Percentiles rank a stretch among this genome's conserved stretches.
phyloP scores from a whole-genome alignment of 2,329 filamentous ascomycete genomes.

The Pseudogymnoascus sp. region DNA sequence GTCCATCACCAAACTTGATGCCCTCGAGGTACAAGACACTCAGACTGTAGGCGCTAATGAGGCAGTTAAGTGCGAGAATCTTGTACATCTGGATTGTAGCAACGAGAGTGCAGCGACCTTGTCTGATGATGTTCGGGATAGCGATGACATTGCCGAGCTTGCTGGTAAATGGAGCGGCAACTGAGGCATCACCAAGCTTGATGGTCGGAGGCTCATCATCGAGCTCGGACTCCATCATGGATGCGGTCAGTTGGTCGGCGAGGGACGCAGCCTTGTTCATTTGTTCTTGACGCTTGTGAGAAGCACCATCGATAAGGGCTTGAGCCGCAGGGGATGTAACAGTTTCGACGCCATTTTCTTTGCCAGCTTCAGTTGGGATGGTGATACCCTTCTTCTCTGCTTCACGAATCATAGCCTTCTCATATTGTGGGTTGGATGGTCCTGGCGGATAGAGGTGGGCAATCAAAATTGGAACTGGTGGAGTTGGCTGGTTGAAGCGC shows the following conservation, averaged over 20 bases:
- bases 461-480: conserved; percentile 87
- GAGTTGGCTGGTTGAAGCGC: conserved; percentile 86
- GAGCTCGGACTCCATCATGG: conserved; percentile 85
- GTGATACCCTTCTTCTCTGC: conserved; percentile 68
- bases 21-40: conserved; percentile 94
- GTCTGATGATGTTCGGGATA: conserved; percentile 95
- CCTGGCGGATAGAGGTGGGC: conserved; percentile 92
- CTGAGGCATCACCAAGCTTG: conserved; percentile 94
- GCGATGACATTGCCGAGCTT: conserved; percentile 96
- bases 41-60: conserved; percentile 95
- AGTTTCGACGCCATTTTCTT: conserved; percentile 51
- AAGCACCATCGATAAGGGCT: conserved; percentile 45
- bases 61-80: conserved; percentile 93
- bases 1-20: conserved; percentile 97
- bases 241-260: conserved; percentile 77
- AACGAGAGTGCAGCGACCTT: conserved; percentile 93
- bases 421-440: conserved; percentile 84
- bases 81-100: conserved; percentile 99
- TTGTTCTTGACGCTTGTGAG: conserved; percentile 53
- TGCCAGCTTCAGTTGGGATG: conserved; percentile 39
- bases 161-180: conserved; percentile 94
- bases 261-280: conserved; percentile 68
- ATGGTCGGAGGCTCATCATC: conserved; percentile 88
- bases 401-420: conserved; percentile 84
- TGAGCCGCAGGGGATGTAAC: conserved; percentile 61